Percentiles rank a stretch among this genome's conserved stretches.
phyloP scores from a whole-genome alignment of 1,139 yeast genomes.

The Magnusiomyces sp. region DNA sequence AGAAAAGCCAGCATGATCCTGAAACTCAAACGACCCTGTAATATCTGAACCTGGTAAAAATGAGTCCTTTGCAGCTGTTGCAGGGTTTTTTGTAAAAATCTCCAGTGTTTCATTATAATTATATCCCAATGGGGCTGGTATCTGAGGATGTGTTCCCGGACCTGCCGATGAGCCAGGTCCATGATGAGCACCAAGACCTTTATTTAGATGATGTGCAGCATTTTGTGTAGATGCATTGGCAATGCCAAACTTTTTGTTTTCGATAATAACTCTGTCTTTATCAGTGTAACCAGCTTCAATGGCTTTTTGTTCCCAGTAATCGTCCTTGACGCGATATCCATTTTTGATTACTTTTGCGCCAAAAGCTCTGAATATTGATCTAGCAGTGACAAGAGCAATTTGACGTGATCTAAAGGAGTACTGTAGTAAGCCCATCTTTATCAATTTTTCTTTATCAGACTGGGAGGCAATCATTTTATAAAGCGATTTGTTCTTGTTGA shows the following conservation, averaged over 20 bases:
- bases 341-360: conserved; percentile 58
- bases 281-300: conserved; percentile 49
- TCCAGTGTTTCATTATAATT: neutral
- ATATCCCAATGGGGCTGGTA: conserved; percentile 1
- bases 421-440: conserved; percentile 46
- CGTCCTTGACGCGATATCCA: conserved; percentile 64
- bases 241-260: neutral
- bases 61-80: conserved; percentile 9
- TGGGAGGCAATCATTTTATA: conserved; percentile 50
- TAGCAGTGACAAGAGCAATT: conserved; percentile 52
- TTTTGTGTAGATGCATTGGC: neutral
- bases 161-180: conserved; percentile 6
- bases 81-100: conserved; percentile 4
- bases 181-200: neutral
- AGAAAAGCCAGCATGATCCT: conserved; percentile 10
- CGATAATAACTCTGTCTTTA: conserved; percentile 1
- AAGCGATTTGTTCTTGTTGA: conserved; percentile 51
- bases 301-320: conserved; percentile 69
- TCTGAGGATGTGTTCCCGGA: neutral
- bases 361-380: conserved; percentile 60
- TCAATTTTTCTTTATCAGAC: conserved; percentile 55
- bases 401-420: conserved; percentile 59
- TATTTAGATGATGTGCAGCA: conserved; percentile 1
- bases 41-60: conserved; percentile 28
- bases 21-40: conserved; percentile 26